Evolutionary conservation across 352 stramenopile genomes (phyloP).

Genomic region (Phytophthora agathidicida): DNA sequence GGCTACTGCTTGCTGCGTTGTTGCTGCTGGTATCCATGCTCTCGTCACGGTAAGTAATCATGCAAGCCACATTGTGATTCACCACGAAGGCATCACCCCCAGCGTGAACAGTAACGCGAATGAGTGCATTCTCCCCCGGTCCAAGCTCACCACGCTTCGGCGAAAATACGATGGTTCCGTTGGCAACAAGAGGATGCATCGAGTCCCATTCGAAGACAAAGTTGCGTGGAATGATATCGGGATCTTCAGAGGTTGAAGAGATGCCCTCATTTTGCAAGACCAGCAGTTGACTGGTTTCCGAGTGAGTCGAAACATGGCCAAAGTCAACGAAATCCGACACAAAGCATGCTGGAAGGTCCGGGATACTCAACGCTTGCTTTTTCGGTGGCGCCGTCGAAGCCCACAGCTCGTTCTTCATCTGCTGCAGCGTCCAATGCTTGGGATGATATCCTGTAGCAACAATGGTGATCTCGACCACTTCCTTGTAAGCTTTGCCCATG

Average conservation of each 20-base stretch:
- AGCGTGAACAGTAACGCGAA: constrained; percentile 57
- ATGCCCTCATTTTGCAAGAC: constrained; percentile 54
- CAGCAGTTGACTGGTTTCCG: constrained; percentile 49
- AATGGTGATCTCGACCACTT: constrained; percentile 66
- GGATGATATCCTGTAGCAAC: constrained; percentile 69
- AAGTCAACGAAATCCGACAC: constrained; percentile 65
- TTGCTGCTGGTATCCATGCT: constrained; percentile 18
- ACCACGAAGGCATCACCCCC: constrained; percentile 55
- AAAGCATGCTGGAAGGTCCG: constrained; percentile 53
- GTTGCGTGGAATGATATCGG: neutral
- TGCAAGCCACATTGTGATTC: constrained; percentile 73
- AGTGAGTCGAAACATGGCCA: constrained; percentile 60
- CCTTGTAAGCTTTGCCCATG: constrained; percentile 71
- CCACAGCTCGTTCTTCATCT: constrained; percentile 40
- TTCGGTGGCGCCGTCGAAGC: constrained; percentile 22
- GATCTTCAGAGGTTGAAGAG: neutral
- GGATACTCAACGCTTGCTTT: constrained; percentile 39
- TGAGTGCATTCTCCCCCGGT: constrained; percentile 52
- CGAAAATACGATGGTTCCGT: constrained; percentile 52
- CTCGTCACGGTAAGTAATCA: constrained; percentile 41
- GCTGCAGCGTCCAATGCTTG: constrained; percentile 35
- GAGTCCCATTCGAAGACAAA: constrained; percentile 69
- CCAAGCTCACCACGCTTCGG: constrained; percentile 55
- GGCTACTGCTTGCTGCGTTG: constrained; percentile 21
- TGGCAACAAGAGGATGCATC: constrained; percentile 56